A percentile compares a stretch with the other conserved stretches of the same genome.
phyloP scores from a whole-genome alignment of 2,329 filamentous ascomycete genomes.

The Lachnellula cervina region DNA sequence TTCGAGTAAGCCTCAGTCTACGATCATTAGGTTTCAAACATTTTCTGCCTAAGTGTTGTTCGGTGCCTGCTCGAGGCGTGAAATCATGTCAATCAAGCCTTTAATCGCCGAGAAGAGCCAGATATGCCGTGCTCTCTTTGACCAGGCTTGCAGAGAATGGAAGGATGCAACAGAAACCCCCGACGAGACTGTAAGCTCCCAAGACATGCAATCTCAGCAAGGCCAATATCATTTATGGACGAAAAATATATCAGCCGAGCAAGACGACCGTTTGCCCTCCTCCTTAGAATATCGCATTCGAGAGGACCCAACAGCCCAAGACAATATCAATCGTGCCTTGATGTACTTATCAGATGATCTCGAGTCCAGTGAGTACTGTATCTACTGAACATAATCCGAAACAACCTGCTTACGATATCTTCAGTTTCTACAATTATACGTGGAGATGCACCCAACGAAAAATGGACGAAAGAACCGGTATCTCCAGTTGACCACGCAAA shows the following conservation, averaged over 20 bases:
- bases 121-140: not conserved
- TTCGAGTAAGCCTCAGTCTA: too few relatives aligned
- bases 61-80: too few relatives aligned
- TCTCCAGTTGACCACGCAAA: too few relatives aligned
- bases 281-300: slow-evolving; percentile 5
- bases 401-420: too few relatives aligned
- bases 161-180: not conserved
- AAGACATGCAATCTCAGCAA: not conserved
- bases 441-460: too few relatives aligned
- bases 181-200: not conserved
- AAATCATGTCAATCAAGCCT: too few relatives aligned
- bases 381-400: too few relatives aligned
- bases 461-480: too few relatives aligned
- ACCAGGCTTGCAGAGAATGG: not conserved
- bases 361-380: not conserved
- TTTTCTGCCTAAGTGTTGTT: too few relatives aligned
- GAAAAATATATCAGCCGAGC: slow-evolving; percentile 6
- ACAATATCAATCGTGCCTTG: not conserved
- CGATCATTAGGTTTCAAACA: too few relatives aligned
- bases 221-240: not conserved
- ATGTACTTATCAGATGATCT: not conserved
- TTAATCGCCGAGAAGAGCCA: too few relatives aligned
- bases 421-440: too few relatives aligned
- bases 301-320: not conserved
- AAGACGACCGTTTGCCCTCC: not conserved